Evolutionary conservation across 352 stramenopile genomes (phyloP), one percentile per base, ranked within the genome.

Genomic region (Pythium scleroteichum): DNA sequence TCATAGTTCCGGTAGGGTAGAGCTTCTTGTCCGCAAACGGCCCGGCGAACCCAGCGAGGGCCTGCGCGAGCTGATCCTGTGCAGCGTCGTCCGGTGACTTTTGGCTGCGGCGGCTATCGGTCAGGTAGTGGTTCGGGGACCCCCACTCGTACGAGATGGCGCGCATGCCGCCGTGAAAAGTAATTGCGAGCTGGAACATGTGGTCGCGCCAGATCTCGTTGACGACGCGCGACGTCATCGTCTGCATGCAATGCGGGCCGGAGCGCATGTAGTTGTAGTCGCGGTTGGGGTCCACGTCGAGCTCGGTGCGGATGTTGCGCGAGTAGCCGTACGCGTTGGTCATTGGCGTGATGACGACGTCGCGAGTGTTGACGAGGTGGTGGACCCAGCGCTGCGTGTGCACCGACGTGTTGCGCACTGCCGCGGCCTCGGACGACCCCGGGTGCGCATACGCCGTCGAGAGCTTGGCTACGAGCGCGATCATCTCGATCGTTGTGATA

Each of bases 111-210:
- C 68, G 74, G n/a, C 44, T 40, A 32, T 82, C 68, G 22, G 68
- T 73, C 12, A 71, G 44, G 87, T 93, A 80, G 68, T 98, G 85
- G 49, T 97, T 90, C 0, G 90, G 87, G 6, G 92, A 91, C 12
- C 97, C 97, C 97, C 97, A 99, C 75, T 99, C 97, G 72, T 99
- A 99, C 4, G 91, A 88, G 44, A 99, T 88, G 4, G 96, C 92
- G 67, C 96, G 90, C 76, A 97, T 99, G 38, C 97, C 97, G 24
- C 88, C 97, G 79, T 99, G 97, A 74, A 99, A 99, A 16, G 97
- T 99, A 19, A 99, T 78, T 14, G 90, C 88, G 22, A 99, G 72
- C 67, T 99, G 96, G 71, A 99, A 99, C 6, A 99, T 71, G 72
- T 99, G 94, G 27, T 98, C 87, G 35, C 94, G 85, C 79, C 92